Conservation (phyloP, 1,284 basidiomycete genomes). For the Rhodotorula sp. region DNA sequence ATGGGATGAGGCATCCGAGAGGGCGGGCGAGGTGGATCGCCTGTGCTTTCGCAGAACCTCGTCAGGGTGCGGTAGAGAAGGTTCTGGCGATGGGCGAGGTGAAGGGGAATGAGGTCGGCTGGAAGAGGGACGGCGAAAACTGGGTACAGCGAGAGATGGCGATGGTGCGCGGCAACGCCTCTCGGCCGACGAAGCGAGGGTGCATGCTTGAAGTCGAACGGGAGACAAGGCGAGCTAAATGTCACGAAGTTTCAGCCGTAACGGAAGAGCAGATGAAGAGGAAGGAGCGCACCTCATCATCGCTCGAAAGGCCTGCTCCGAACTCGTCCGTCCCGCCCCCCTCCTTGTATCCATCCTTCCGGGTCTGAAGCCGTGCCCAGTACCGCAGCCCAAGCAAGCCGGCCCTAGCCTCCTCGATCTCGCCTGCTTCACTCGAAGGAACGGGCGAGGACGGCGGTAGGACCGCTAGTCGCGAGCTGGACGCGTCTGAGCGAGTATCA, state of each 20-base stretch:
- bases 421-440: conserved; percentile 20
- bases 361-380: not conserved
- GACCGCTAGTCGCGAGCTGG: not conserved
- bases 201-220: not conserved
- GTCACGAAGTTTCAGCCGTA: not conserved
- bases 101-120: not conserved
- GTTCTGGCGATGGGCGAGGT: no score
- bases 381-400: conserved; percentile 8
- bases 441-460: not conserved
- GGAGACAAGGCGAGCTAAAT: conserved; percentile 16
- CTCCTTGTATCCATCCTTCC: not conserved
- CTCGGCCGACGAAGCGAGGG: not conserved
- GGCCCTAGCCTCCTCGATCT: conserved; percentile 17
- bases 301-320: not conserved
- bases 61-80: no score
- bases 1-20: not conserved
- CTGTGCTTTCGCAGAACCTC: no score
- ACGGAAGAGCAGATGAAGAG: not conserved
- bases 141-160: not conserved
- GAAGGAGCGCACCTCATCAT: conserved; percentile 19
- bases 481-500: not conserved
- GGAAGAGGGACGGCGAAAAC: not conserved
- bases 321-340: not conserved
- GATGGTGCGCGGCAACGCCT: not conserved
- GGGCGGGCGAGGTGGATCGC: not conserved